A percentile compares a stretch with the other conserved stretches of the same genome.
phyloP scores from a whole-genome alignment of 768 basidiomycete genomes.

The Antrodiella citrinella region DNA sequence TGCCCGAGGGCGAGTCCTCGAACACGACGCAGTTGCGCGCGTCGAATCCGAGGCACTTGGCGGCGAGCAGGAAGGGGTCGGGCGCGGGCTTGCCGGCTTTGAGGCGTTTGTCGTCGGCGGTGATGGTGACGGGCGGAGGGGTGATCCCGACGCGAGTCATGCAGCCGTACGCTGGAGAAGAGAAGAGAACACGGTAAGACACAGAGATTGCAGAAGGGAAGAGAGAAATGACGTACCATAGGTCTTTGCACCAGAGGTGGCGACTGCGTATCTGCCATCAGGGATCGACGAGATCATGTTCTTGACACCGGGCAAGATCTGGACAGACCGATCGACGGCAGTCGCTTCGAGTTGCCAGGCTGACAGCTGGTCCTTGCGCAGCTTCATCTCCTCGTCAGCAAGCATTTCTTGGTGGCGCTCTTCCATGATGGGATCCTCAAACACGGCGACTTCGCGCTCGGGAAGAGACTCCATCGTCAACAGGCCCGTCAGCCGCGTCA shows the following conservation, averaged over 20 bases:
- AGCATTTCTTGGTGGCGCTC: constrained; percentile 29
- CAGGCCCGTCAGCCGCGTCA: constrained; percentile 30
- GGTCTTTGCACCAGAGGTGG: constrained; percentile 67
- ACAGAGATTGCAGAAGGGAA: constrained; percentile 1
- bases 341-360: constrained; percentile 53
- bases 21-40: constrained; percentile 65
- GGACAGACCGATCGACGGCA: constrained; percentile 52
- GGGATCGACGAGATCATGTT: constrained; percentile 60
- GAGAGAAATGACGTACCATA: constrained; percentile 36
- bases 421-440: constrained; percentile 23
- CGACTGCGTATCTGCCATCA: constrained; percentile 58
- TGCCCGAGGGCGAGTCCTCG: constrained; percentile 63
- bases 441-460: constrained; percentile 22
- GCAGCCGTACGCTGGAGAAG: constrained; percentile 47
- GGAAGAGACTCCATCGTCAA: constrained; percentile 30
- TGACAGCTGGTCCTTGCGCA: constrained; percentile 26
- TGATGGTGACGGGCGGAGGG: constrained; percentile 62
- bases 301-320: constrained; percentile 64
- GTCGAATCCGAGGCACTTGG: constrained; percentile 46
- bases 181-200: constrained; percentile 7
- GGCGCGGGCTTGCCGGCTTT: constrained; percentile 58
- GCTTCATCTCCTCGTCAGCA: constrained; percentile 21
- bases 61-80: constrained; percentile 58
- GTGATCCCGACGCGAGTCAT: constrained; percentile 64
- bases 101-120: constrained; percentile 68